Conservation (phyloP, 176 grass and related monocot species). For the Oryza brachyantha region DNA sequence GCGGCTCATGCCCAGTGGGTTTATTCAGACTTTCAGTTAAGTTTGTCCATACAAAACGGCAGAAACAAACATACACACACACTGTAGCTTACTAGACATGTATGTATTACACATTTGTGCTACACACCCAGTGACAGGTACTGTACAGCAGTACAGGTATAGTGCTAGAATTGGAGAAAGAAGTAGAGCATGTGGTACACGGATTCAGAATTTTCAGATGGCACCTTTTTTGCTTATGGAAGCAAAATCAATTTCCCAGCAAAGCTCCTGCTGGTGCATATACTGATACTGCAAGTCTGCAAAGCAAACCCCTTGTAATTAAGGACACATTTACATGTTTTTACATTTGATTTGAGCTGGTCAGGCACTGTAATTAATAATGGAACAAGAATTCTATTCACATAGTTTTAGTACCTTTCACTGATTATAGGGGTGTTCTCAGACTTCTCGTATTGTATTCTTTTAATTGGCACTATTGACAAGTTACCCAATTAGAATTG, state of each 20-base stretch:
- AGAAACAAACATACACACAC: not conserved
- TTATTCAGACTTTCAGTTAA: not conserved
- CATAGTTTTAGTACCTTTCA: not conserved
- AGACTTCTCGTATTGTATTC: no score
- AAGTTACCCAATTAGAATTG: not conserved
- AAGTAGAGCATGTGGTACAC: not conserved
- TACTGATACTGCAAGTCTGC: not conserved
- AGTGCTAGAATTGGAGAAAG: not conserved
- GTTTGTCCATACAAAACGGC: conserved; percentile 19
- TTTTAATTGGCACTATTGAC: not conserved
- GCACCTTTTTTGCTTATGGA: not conserved
- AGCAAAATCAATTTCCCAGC: not conserved
- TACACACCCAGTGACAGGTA: not conserved
- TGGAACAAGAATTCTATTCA: not conserved
- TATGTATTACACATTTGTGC: not conserved
- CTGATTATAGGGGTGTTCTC: no score
- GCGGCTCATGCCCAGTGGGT: not conserved
- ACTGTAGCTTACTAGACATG: conserved; percentile 13
- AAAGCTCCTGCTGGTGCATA: not conserved
- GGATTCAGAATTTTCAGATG: not conserved
- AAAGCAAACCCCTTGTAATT: not conserved
- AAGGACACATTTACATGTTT: not conserved
- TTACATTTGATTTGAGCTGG: not conserved
- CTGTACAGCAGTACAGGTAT: not conserved
- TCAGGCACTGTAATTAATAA: not conserved